Percentiles rank a stretch among this genome's conserved stretches.
Conservation (phyloP, 176 grass and related monocot genomes). For the Bonia amplexicaulis region DNA sequence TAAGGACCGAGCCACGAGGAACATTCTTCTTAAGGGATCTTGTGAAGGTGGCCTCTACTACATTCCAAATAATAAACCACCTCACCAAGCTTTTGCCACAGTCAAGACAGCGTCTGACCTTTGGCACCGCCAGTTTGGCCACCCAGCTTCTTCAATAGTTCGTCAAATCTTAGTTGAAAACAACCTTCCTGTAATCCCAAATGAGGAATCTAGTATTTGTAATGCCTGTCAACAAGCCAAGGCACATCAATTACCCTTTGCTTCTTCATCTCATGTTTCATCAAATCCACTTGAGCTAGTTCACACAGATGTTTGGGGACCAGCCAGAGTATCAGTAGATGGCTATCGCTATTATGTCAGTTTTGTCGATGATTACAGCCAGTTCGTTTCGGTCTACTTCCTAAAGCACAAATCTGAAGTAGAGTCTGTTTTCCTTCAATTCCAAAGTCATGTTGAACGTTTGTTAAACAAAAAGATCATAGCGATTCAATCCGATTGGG, state of each 20-base stretch:
- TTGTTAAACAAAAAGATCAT: neutral
- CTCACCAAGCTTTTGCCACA: accelerated
- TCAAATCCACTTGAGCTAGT: neutral
- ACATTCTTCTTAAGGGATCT: neutral
- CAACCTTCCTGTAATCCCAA: neutral
- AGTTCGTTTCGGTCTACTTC: neutral
- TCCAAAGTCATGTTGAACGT: neutral
- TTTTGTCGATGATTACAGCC: neutral
- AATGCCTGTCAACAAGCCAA: neutral
- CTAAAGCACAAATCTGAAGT: neutral
- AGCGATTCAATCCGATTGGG: neutral
- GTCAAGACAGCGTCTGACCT: accelerated
- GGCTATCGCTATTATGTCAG: neutral
- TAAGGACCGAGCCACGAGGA: neutral
- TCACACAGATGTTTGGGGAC: neutral
- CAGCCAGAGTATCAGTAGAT: neutral
- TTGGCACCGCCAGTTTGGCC: neutral
- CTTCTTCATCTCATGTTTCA: neutral
- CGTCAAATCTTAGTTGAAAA: accelerated
- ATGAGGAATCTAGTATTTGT: accelerated
- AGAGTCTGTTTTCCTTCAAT: accelerated
- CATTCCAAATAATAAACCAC: neutral
- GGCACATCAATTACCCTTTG: neutral
- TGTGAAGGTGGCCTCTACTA: too few species aligned
- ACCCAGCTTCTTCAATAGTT: accelerated